phyloP scores from a whole-genome alignment of 2,329 filamentous ascomycete species.

The Botryotinia narcissicola region DNA sequence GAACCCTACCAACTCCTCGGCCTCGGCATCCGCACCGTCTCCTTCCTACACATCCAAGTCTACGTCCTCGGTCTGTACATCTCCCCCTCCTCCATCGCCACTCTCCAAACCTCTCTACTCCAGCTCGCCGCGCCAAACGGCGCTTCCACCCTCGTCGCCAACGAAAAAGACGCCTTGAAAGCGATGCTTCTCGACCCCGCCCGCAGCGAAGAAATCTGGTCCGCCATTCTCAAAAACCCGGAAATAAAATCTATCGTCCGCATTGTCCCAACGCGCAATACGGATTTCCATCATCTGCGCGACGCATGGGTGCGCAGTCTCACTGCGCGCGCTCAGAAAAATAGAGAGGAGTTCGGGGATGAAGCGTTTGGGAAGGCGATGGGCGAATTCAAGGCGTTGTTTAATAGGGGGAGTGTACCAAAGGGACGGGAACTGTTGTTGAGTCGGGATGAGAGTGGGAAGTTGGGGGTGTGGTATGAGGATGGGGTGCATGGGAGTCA shows the following conservation, averaged over 20 bases:
- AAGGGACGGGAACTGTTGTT: constrained; percentile 79
- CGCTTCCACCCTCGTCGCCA: constrained; percentile 79
- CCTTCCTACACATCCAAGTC: constrained; percentile 84
- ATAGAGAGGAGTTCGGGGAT: constrained; percentile 54
- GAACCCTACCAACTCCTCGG: constrained; percentile 75
- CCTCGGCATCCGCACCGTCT: constrained; percentile 83
- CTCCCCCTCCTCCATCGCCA: constrained; percentile 75
- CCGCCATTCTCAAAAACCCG: constrained; percentile 61
- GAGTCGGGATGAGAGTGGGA: constrained; percentile 62
- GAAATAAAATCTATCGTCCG: constrained; percentile 75
- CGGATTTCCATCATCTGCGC: constrained; percentile 87
- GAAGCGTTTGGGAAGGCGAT: constrained; percentile 75
- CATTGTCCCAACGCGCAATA: constrained; percentile 87
- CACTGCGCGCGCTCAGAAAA: constrained; percentile 63
- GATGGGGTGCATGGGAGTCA: constrained; percentile 47
- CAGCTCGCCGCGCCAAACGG: constrained; percentile 66
- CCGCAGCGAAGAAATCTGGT: constrained; percentile 72
- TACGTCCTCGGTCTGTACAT: constrained; percentile 95
- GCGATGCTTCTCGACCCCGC: constrained; percentile 66
- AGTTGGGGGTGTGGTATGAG: constrained; percentile 66
- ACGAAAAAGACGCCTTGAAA: constrained; percentile 74
- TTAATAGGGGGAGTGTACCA: constrained; percentile 75
- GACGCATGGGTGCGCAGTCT: constrained; percentile 90
- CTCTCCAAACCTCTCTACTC: constrained; percentile 75
- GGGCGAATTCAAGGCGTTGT: constrained; percentile 75